These are phyloP conservation scores for Colletotrichum eremochloae DNA, from an alignment of 2,329 filamentous ascomycete species.

Conservation along the genomic window DNA sequence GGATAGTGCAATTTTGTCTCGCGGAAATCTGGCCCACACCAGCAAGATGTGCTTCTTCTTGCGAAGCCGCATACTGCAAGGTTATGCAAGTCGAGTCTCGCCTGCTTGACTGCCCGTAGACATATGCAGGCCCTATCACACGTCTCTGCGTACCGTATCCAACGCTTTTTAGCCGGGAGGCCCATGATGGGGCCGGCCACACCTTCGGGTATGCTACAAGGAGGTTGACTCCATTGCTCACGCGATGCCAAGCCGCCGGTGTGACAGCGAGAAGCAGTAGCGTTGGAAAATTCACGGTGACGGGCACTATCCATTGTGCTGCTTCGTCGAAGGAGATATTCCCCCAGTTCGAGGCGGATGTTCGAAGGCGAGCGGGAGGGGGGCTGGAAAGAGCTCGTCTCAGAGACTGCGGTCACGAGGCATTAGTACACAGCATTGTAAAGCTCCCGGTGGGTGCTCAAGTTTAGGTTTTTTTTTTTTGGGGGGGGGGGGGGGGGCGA, in stretches of 20 bases:
- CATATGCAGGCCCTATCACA: constrained; percentile 27
- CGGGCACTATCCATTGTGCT: neutral
- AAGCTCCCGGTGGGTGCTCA: constrained; percentile 7
- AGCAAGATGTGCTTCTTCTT: neutral
- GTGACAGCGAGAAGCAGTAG: constrained; percentile 33
- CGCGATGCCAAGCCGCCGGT: constrained; percentile 37
- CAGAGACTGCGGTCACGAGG: constrained; percentile 1
- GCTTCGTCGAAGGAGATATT: neutral
- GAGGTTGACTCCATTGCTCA: constrained; percentile 28
- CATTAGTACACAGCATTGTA: neutral
- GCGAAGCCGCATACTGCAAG: neutral
- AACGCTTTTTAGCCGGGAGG: constrained; percentile 16
- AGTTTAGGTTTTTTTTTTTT: neutral
- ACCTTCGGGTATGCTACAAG: constrained; percentile 27
- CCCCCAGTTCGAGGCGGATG: neutral
- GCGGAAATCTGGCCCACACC: neutral
- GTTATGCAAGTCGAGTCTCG: neutral
- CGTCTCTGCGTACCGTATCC: constrained; percentile 14
- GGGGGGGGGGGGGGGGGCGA: neutral
- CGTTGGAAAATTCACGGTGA: constrained; percentile 2
- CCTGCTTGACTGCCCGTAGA: neutral
- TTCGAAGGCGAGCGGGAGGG: neutral
- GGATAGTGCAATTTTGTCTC: neutral
- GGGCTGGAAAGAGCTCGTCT: constrained; percentile 6
- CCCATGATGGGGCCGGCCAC: constrained; percentile 1